phyloP scores from a whole-genome alignment of 75 land plant genomes.

The Isoetes taiwanensis region DNA sequence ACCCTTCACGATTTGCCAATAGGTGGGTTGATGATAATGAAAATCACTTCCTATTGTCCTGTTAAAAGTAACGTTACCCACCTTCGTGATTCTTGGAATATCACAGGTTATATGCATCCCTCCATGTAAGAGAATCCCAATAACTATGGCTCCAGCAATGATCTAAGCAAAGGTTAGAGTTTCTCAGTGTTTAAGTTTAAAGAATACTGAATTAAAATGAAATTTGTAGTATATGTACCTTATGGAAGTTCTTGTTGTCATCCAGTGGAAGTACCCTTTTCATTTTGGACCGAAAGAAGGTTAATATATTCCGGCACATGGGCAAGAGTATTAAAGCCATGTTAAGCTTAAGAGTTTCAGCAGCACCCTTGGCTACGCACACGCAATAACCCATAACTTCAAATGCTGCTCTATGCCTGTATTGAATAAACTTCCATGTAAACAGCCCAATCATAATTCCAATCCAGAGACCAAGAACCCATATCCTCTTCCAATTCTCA shows the following conservation, averaged over 20 bases:
- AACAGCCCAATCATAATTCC: slow-evolving; percentile 28
- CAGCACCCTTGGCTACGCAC: slow-evolving; percentile 70
- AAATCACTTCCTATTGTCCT: not conserved
- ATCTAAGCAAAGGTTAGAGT: too few species aligned
- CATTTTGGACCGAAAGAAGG: slow-evolving; percentile 43
- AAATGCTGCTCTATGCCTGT: slow-evolving; percentile 30
- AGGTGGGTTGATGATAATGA: slow-evolving; percentile 14
- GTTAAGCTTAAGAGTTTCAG: slow-evolving; percentile 67
- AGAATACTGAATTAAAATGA: too few species aligned
- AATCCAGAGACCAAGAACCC: slow-evolving; percentile 44
- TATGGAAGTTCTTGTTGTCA: slow-evolving; percentile 76
- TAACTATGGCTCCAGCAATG: not conserved
- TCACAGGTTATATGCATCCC: slow-evolving; percentile 6
- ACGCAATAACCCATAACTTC: slow-evolving; percentile 67
- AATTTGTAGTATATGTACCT: too few species aligned
- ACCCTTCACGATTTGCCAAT: slow-evolving; percentile 61
- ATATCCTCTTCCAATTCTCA: slow-evolving; percentile 59
- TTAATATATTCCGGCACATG: slow-evolving; percentile 64
- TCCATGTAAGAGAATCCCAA: not conserved
- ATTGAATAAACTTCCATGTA: slow-evolving; percentile 45
- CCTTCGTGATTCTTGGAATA: not conserved
- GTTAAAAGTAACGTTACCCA: too few species aligned
- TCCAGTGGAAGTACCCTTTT: slow-evolving; percentile 43
- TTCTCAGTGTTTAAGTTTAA: too few species aligned
- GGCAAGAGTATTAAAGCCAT: slow-evolving; percentile 78